phyloP scores from a whole-genome alignment of 768 basidiomycete genomes.

The Russula emetica region DNA sequence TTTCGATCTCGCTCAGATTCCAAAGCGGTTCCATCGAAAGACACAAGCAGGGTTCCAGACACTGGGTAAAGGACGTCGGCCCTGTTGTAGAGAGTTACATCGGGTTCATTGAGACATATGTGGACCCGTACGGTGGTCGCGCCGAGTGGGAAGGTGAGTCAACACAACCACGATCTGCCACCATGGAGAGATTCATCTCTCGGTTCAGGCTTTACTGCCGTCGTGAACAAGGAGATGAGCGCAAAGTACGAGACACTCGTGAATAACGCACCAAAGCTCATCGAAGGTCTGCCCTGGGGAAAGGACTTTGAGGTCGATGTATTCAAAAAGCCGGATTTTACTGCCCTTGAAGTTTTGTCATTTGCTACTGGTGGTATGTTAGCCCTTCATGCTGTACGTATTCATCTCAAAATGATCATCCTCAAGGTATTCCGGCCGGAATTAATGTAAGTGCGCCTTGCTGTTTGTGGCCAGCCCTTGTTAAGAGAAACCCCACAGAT shows the following conservation, averaged over 20 bases:
- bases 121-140: conserved; percentile 86
- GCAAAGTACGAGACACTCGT: conserved; percentile 79
- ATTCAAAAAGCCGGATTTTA: conserved; percentile 86
- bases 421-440: conserved; percentile 73
- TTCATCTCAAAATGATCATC: conserved; percentile 1
- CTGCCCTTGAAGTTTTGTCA: conserved; percentile 73
- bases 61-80: conserved; percentile 85
- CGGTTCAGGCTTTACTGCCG: conserved; percentile 73
- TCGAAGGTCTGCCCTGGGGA: conserved; percentile 84
- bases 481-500: conserved; percentile 42
- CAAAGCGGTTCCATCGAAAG: conserved; percentile 71
- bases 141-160: conserved; percentile 85
- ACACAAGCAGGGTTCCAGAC: conserved; percentile 70
- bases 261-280: conserved; percentile 67
- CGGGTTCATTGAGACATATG: conserved; percentile 75
- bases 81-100: conserved; percentile 88
- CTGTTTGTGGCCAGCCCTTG: conserved; percentile 4
- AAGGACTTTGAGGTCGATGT: conserved; percentile 44
- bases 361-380: conserved; percentile 76
- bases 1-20: conserved; percentile 46
- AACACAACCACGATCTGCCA: background rate
- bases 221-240: conserved; percentile 79
- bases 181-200: background rate
- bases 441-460: conserved; percentile 57
- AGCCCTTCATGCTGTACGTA: background rate